Evolutionary conservation across 2,329 filamentous ascomycete species (phyloP), one percentile per base, ranked within the genome.

Genomic region (Penicillium olsonii): DNA sequence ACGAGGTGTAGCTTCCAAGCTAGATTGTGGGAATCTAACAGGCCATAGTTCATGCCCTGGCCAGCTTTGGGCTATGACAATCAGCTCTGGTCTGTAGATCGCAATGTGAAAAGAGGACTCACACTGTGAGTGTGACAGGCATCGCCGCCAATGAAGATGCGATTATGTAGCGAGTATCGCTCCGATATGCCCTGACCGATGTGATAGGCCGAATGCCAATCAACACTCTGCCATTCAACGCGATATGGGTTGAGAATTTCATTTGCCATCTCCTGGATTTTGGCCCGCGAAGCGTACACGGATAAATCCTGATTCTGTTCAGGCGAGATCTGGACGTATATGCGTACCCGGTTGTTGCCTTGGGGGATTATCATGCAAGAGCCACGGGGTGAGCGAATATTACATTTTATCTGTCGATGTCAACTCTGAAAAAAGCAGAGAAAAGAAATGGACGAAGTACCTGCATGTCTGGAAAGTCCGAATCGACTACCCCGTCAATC

Each of bases 301-400:
- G 20, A 31, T 8, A 15, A 18, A 15, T 40, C 22, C 31, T 39
- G 17, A 9, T n/a, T 14, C 3, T 12, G 20, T 11, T 11, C 10
- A 5, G 27, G 27, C 14, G n/a, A 31, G n/a, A 47, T 39, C 37
- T 47, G 45, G 12, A 47, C 45, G 45, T 47, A 47, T 24, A 24
- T 24, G 22, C 22, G 22, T 8, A 24, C 22, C 8, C 22, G 22
- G 22, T 24, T 24, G 22, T 24, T 24, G 22, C 22, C 22, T 24
- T 24, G 22, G 22, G 22, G 22, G 8, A 24, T 24, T 4, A 24
- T 24, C 22, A 24, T 24, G 8, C 22, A 24, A 5, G 22, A 24
- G 8, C 22, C 22, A 5, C 22, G 22, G 22, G 22, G 22, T 5
- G 22, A 24, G 8, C 22, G 22, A 24, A 24, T 24, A 24, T 24